Conservation (phyloP, 495 filamentous ascomycete species). For the Hypomontagnella submonticulosa region DNA sequence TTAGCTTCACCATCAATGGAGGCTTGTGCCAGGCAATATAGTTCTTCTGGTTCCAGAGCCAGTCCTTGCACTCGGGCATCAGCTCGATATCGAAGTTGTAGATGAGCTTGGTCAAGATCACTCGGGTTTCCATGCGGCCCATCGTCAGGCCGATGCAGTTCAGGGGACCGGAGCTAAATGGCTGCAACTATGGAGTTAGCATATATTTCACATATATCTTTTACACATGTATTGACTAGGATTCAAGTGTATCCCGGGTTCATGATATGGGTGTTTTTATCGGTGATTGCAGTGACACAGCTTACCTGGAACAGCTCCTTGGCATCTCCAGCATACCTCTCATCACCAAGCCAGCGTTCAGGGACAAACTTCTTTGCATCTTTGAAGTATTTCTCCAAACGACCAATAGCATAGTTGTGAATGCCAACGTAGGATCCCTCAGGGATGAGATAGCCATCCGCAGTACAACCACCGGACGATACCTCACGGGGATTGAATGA, state of each 20-base stretch:
- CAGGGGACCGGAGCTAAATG: conserved; percentile 61
- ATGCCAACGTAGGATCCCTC: conserved; percentile 34
- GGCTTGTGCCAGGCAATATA: conserved; percentile 49
- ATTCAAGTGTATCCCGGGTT: neutral
- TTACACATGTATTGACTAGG: neutral
- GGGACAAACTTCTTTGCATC: conserved; percentile 55
- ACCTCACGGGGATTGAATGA: conserved; percentile 52
- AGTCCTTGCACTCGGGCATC: conserved; percentile 49
- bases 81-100: conserved; percentile 64
- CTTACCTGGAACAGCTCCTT: conserved; percentile 42
- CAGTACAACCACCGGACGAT: conserved; percentile 50
- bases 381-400: conserved; percentile 48
- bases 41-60: conserved; percentile 41
- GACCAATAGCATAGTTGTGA: conserved; percentile 36
- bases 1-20: conserved; percentile 38
- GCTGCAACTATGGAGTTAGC: conserved; percentile 45
- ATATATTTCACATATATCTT: neutral
- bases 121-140: conserved; percentile 57
- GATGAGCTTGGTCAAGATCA: conserved; percentile 61
- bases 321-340: conserved; percentile 55
- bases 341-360: conserved; percentile 56
- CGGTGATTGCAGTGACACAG: neutral
- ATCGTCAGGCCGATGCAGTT: conserved; percentile 65
- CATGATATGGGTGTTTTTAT: neutral
- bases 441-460: conserved; percentile 53